Conservation (phyloP, 768 basidiomycete species). For the Cystofilobasidium capitatum region DNA sequence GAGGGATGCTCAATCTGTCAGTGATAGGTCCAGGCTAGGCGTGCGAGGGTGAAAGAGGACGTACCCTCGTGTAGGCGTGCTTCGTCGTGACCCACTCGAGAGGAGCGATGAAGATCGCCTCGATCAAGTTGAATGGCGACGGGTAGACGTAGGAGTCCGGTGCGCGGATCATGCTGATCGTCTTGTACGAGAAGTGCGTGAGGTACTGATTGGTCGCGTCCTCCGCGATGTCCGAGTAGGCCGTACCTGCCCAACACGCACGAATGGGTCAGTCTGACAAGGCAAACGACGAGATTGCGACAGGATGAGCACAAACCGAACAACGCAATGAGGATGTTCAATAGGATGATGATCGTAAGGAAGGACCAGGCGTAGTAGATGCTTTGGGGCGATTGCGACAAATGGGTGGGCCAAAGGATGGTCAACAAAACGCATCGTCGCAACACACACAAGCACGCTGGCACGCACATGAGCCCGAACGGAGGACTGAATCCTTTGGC, state of each 20-base stretch:
- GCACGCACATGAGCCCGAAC: slow-evolving; percentile 46
- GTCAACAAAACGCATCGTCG: no score
- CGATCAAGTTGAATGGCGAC: slow-evolving; percentile 84
- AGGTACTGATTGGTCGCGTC: slow-evolving; percentile 77
- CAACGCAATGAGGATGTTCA: slow-evolving; percentile 91
- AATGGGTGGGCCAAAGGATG: neutral
- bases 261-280: neutral
- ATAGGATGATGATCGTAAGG: slow-evolving; percentile 66
- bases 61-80: slow-evolving; percentile 54
- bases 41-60: slow-evolving; percentile 10
- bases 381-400: slow-evolving; percentile 1
- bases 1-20: no score
- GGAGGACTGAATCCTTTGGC: slow-evolving; percentile 32
- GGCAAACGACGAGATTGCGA: no score
- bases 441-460: neutral
- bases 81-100: slow-evolving; percentile 59
- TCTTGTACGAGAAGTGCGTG: slow-evolving; percentile 80
- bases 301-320: slow-evolving; percentile 71
- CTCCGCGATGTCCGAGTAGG: slow-evolving; percentile 32
- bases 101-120: slow-evolving; percentile 68
- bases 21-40: no score
- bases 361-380: slow-evolving; percentile 57
- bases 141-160: slow-evolving; percentile 59
- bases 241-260: neutral
- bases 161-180: slow-evolving; percentile 64